Evolutionary conservation across 2,329 filamentous ascomycete genomes (phyloP), one percentile per base, ranked within the genome.

Genomic region (Arachnopeziza araneosa): DNA sequence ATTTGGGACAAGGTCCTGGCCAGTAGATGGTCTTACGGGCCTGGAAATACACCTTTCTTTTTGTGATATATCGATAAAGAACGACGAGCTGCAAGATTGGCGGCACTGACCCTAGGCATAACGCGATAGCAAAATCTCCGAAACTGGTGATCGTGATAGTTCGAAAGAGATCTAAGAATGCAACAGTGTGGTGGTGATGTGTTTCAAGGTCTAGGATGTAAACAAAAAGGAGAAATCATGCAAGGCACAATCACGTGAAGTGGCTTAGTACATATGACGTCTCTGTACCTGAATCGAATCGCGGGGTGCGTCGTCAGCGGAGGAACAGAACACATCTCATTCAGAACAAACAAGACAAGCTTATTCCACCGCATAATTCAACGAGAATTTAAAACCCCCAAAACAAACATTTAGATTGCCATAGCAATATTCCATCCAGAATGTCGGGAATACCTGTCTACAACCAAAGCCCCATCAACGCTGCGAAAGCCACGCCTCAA

Each of bases 401-500:
- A 24, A 52, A 7, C 4, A 52, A 50, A 24, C 30, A 24, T 23
- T 32, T 9, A 19, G 4, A 44, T 44, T 19, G 36, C 17, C 36
- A 44, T 56, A 36, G 26, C 22, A 50, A 44, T 44, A 44, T 19
- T 14, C 36, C 10, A n/a, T n/a, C 50, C 68, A 75, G 53, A n/a
- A 87, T 87, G 84, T 78, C 83, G 54, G 79, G 83, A n/a, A 80
- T 87, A 63, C 81, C 80, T 54, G 79, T 86, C 50, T 84, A 85
- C 72, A 80, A 78, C 44, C 72, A 80, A 58, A 84, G 82, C 70
- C 84, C 84, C 52, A 84, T 87, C 71, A 81, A 76, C 67, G 79
- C 79, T 60, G 24, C 62, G 6, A 85, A 84, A 73, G 76, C 82
- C 54, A 81, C 80, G 22, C 77, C 80, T 26, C 72, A 80, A 64